phyloP scores from a whole-genome alignment of 139 green algal species.

The Coccomyxa sp. region DNA sequence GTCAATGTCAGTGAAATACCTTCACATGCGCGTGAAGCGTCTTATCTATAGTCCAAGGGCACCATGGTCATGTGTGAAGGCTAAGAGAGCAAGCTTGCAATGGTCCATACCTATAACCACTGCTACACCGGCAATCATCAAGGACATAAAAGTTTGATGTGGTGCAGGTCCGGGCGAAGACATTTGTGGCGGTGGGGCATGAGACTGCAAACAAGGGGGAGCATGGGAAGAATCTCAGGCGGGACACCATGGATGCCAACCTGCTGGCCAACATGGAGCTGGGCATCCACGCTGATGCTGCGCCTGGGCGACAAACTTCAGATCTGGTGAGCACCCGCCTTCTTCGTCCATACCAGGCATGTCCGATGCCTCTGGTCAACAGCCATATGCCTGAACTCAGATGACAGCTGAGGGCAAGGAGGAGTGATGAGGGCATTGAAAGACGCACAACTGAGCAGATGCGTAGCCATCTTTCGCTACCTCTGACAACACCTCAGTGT shows the following conservation, averaged over 20 bases:
- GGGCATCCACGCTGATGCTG: constrained; percentile 13
- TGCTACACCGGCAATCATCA: too few relatives aligned
- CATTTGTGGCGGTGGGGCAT: constrained; percentile 31
- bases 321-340: background rate
- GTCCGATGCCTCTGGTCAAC: too few relatives aligned
- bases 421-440: too few relatives aligned
- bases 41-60: background rate
- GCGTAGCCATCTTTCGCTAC: too few relatives aligned
- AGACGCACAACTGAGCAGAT: too few relatives aligned
- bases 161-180: constrained; percentile 23
- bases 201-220: constrained; percentile 17
- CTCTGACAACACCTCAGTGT: too few relatives aligned
- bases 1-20: background rate
- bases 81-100: too few relatives aligned
- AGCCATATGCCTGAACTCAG: too few relatives aligned
- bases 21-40: background rate
- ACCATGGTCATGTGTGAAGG: background rate
- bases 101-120: too few relatives aligned
- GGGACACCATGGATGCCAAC: constrained; percentile 23
- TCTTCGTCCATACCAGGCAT: background rate
- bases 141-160: constrained; percentile 13
- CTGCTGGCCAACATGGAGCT: constrained; percentile 53
- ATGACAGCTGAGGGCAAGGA: too few relatives aligned
- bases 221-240: background rate
- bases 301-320: background rate